These are phyloP conservation scores for Cadophora malorum DNA, from an alignment of 2,329 filamentous ascomycete species.

Conservation along the genomic window DNA sequence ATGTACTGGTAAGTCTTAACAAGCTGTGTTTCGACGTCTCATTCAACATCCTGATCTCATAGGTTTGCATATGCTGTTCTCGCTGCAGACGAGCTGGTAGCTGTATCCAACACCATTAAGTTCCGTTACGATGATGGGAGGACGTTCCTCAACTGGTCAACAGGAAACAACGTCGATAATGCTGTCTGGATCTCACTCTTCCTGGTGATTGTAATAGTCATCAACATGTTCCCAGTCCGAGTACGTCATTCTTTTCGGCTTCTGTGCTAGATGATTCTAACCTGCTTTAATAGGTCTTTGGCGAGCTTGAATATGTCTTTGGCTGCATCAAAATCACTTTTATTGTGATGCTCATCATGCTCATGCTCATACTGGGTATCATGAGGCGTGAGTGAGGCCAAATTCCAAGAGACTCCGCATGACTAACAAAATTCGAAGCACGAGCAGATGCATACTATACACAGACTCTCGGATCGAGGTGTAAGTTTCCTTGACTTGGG, in stretches of 20 bases:
- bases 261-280: neutral
- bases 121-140: conserved; percentile 49
- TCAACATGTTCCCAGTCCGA: conserved; percentile 49
- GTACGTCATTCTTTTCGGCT: conserved; percentile 34
- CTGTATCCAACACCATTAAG: conserved; percentile 46
- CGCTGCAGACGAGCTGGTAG: conserved; percentile 48
- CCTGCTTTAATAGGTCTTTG: conserved; percentile 37
- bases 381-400: conserved; percentile 45
- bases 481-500: conserved; percentile 36
- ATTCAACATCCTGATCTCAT: conserved; percentile 15
- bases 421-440: conserved; percentile 39
- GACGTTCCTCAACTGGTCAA: conserved; percentile 45
- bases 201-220: conserved; percentile 45
- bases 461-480: conserved; percentile 46
- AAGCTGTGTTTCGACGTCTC: neutral
- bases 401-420: neutral
- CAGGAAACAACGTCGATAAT: conserved; percentile 46
- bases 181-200: conserved; percentile 50
- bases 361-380: conserved; percentile 49
- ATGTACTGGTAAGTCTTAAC: conserved; percentile 46
- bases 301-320: conserved; percentile 50
- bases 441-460: conserved; percentile 47
- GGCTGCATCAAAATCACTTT: conserved; percentile 49
- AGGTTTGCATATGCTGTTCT: conserved; percentile 50
- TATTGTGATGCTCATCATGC: conserved; percentile 47